Evolutionary conservation across 2,329 filamentous ascomycete species (phyloP).

Genomic region (Blumeria hordei): DNA sequence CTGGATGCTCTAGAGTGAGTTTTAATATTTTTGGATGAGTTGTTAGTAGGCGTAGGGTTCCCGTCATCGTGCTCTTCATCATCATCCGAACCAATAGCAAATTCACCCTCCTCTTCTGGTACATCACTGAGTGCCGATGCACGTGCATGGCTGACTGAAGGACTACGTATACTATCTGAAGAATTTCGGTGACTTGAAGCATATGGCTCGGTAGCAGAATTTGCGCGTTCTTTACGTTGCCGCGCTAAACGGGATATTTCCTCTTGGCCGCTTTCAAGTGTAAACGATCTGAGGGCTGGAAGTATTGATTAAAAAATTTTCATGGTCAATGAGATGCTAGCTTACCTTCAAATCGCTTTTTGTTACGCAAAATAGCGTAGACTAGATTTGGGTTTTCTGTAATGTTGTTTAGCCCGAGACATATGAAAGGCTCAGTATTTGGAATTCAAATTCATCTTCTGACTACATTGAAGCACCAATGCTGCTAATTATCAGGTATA

Average conservation of each 20-base stretch:
- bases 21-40: conserved; percentile 38
- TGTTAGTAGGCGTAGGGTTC: conserved; percentile 26
- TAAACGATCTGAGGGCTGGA: conserved; percentile 54
- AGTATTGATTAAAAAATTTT: neutral
- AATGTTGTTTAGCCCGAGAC: neutral
- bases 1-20: conserved; percentile 42
- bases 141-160: conserved; percentile 27
- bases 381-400: conserved; percentile 56
- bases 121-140: conserved; percentile 38
- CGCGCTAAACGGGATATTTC: conserved; percentile 66
- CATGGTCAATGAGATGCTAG: neutral
- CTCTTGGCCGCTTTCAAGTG: conserved; percentile 72
- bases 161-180: conserved; percentile 41
- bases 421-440: neutral
- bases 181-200: conserved; percentile 27
- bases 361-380: conserved; percentile 54
- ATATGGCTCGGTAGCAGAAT: conserved; percentile 22
- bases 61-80: conserved; percentile 29
- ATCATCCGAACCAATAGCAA: conserved; percentile 71
- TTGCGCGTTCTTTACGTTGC: conserved; percentile 35
- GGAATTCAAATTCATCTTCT: neutral
- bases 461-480: no score
- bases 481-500: no score
- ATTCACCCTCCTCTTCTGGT: conserved; percentile 55
- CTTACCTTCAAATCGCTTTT: conserved; percentile 47